A percentile compares a stretch with the other conserved stretches of the same genome.
Evolutionary conservation across 495 filamentous ascomycete species (phyloP).

Genomic region (Aspergillus haitiensis): DNA sequence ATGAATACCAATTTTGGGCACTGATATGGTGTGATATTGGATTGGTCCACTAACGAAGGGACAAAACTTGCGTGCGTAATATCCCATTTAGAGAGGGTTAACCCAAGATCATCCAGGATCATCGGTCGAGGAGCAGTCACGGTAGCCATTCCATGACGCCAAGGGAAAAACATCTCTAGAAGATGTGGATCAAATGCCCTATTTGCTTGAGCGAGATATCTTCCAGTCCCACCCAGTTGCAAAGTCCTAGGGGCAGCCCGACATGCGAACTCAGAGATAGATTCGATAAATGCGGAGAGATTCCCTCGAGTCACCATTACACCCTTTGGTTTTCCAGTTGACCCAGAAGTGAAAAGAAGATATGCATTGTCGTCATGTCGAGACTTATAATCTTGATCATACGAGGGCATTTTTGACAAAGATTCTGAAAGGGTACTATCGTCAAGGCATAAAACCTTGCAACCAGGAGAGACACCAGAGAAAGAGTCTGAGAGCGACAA

Average conservation of each 20-base stretch:
- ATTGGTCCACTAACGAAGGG: slow-evolving; percentile 33
- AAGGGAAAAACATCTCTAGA: slow-evolving; percentile 39
- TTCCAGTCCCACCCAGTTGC: slow-evolving; percentile 32
- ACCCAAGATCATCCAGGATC: slow-evolving; percentile 36
- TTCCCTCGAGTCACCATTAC: slow-evolving; percentile 66
- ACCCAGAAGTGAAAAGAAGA: slow-evolving; percentile 94
- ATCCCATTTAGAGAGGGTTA: slow-evolving; percentile 55
- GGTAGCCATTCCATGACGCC: slow-evolving; percentile 40
- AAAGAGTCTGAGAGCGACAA: slow-evolving; percentile 24
- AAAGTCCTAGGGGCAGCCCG: slow-evolving; percentile 26
- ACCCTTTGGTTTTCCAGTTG: slow-evolving; percentile 96
- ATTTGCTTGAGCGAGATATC: slow-evolving; percentile 38
- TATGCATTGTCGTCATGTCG: slow-evolving; percentile 90
- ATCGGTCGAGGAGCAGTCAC: slow-evolving; percentile 34
- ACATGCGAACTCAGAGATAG: slow-evolving; percentile 33
- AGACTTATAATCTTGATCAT: slow-evolving; percentile 26
- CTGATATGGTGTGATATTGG: slow-evolving; percentile 27
- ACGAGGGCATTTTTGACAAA: slow-evolving; percentile 22
- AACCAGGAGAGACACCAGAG: slow-evolving; percentile 26
- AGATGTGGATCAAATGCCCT: slow-evolving; percentile 41
- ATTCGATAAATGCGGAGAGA: slow-evolving; percentile 49
- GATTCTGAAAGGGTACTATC: slow-evolving; percentile 30
- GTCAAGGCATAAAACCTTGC: slow-evolving; percentile 33
- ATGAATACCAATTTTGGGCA: slow-evolving; percentile 39
- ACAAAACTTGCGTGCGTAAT: slow-evolving; percentile 71